These are phyloP conservation scores for Amphichorda felina DNA, from an alignment of 2,329 filamentous ascomycete genomes.

Conservation along the genomic window DNA sequence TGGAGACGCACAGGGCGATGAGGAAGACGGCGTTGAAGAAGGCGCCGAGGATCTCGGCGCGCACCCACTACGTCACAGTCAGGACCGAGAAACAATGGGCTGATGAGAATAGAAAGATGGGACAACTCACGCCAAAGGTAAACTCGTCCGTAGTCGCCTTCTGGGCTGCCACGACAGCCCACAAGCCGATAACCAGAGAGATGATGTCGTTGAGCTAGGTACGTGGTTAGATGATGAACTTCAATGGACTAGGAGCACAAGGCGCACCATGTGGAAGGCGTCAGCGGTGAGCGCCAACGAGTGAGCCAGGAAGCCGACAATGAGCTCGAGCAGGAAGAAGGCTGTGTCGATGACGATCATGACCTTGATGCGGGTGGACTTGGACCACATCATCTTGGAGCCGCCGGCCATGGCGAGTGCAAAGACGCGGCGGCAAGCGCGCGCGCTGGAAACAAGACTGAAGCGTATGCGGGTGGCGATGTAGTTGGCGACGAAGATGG, in stretches of 20 bases:
- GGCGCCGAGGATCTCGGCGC: constrained; percentile 90
- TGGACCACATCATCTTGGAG: constrained; percentile 69
- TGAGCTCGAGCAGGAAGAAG: constrained; percentile 86
- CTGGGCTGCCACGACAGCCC: constrained; percentile 86
- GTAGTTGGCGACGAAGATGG: too few species aligned
- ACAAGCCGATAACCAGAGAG: constrained; percentile 81
- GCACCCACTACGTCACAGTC: constrained; percentile 62
- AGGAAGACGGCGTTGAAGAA: constrained; percentile 97
- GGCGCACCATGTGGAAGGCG: constrained; percentile 88
- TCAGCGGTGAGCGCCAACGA: constrained; percentile 92
- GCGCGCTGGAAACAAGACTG: neutral
- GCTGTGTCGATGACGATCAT: constrained; percentile 81
- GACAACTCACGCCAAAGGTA: constrained; percentile 70
- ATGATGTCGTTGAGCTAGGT: constrained; percentile 87
- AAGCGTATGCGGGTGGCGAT: too few species aligned
- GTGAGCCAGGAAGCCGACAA: constrained; percentile 74
- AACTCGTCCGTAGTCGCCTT: constrained; percentile 81
- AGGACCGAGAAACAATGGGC: constrained; percentile 5
- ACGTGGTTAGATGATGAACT: neutral
- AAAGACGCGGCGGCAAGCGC: neutral
- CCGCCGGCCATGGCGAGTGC: constrained; percentile 14
- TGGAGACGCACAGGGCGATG: constrained; percentile 90
- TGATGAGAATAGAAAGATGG: neutral
- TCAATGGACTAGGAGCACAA: constrained; percentile 5
- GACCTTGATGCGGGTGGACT: constrained; percentile 82